These are phyloP conservation scores for Blastocystis hominis DNA, from an alignment of 352 stramenopile species.

Conservation along the genomic window DNA sequence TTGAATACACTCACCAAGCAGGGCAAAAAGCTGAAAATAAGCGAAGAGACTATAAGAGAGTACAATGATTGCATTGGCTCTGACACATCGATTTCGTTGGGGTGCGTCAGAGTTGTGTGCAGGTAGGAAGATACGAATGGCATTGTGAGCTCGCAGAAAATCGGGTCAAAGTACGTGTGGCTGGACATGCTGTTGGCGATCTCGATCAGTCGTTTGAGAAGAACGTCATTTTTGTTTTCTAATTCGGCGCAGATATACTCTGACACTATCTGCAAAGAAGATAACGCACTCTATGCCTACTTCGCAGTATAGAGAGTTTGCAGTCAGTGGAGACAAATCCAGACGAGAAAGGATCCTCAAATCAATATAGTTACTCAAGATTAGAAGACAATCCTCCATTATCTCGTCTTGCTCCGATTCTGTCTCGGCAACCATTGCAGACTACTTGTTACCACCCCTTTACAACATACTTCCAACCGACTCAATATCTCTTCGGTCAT, in stretches of 20 bases:
- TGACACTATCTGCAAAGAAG: background rate
- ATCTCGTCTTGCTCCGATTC: constrained; percentile 9
- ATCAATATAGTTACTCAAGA: constrained; percentile 16
- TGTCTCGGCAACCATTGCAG: background rate
- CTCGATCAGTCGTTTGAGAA: background rate
- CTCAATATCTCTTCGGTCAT: constrained; percentile 21
- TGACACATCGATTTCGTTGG: background rate
- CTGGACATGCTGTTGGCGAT: constrained; percentile 13
- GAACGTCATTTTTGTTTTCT: background rate
- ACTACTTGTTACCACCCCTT: background rate
- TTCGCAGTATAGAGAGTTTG: constrained; percentile 27
- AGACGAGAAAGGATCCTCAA: background rate
- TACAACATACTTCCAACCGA: background rate
- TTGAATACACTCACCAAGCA: constrained; percentile 46
- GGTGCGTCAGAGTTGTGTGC: background rate
- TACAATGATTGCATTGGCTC: background rate
- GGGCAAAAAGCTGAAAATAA: background rate
- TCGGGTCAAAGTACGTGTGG: constrained; percentile 34
- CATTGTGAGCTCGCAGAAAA: constrained; percentile 36
- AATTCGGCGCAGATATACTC: background rate
- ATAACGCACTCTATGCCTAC: background rate
- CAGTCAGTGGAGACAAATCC: background rate
- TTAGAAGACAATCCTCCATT: background rate
- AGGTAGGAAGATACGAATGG: background rate
- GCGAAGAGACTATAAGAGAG: background rate